Evolutionary conservation across 2,329 filamentous ascomycete genomes (phyloP).

Genomic region (Pseudophaeomoniella oleicola): DNA sequence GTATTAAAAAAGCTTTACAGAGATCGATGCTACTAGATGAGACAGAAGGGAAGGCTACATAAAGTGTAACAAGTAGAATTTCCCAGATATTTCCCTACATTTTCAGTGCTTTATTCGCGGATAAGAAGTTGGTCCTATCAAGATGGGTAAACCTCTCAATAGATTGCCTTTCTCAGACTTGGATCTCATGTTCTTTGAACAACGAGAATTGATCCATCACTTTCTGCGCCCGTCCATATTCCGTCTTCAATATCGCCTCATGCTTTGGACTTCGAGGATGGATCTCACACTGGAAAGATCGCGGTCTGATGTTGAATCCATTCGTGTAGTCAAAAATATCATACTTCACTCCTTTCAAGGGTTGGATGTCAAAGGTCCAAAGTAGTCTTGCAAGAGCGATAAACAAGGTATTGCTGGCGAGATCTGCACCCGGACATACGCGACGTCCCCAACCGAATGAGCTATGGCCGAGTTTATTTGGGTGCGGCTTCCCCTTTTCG

Average conservation of each 20-base stretch:
- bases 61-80: too few species aligned
- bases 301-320: conserved; percentile 10
- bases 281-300: conserved; percentile 2
- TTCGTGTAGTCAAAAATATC: conserved; percentile 2
- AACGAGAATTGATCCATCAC: background rate
- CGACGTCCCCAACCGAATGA: conserved; percentile 34
- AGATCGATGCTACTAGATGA: too few species aligned
- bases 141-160: background rate
- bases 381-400: conserved; percentile 31
- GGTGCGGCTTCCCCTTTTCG: conserved; percentile 7
- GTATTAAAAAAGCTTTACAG: too few species aligned
- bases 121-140: too few species aligned
- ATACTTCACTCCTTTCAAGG: background rate
- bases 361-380: conserved; percentile 34
- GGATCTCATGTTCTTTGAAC: background rate
- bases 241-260: background rate
- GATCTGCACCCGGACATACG: conserved; percentile 35
- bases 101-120: too few species aligned
- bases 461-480: conserved; percentile 26
- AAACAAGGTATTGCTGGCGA: conserved; percentile 34
- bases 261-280: background rate
- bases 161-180: background rate
- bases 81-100: too few species aligned
- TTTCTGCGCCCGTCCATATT: background rate
- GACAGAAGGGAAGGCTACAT: too few species aligned